Conservation (phyloP, 129 eudicot species). For the Flaveria bidentis region DNA sequence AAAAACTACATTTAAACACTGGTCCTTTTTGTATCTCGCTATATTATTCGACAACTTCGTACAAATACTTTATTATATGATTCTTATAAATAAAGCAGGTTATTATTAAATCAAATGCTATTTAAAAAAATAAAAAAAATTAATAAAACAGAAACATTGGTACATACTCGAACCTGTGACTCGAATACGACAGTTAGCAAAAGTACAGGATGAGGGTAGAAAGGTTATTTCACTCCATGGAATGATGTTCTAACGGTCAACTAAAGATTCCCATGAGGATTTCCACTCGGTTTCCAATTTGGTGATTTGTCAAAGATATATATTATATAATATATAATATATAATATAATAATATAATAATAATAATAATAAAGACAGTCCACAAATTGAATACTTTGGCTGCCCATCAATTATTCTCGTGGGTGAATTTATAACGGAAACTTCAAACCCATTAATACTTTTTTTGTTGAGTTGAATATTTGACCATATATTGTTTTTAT, state of each 20-base stretch:
- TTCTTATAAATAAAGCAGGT: too few relatives aligned
- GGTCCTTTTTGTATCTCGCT: too few relatives aligned
- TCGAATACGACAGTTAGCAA: background rate
- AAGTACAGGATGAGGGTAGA: background rate
- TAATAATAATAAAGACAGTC: conserved; percentile 15
- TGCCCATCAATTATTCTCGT: conserved; percentile 6
- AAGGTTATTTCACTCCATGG: conserved; percentile 1
- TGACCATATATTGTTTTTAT: background rate
- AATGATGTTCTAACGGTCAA: conserved; percentile 38
- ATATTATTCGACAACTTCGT: too few relatives aligned
- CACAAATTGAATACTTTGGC: conserved; percentile 23
- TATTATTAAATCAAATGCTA: too few relatives aligned
- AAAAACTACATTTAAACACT: too few relatives aligned
- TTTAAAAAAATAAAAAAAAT: too few relatives aligned
- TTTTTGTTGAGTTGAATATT: background rate
- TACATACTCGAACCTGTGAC: background rate
- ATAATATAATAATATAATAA: background rate
- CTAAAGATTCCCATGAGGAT: conserved; percentile 23
- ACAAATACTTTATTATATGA: too few relatives aligned
- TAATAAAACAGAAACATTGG: too few relatives aligned
- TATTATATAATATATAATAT: background rate
- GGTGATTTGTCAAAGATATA: conserved; percentile 25
- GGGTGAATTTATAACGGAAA: conserved; percentile 28
- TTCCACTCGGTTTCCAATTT: conserved; percentile 26
- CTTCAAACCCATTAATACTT: background rate